These are phyloP conservation scores for Austroboletus eburneus DNA, from an alignment of 768 basidiomycete genomes.

Conservation along the genomic window DNA sequence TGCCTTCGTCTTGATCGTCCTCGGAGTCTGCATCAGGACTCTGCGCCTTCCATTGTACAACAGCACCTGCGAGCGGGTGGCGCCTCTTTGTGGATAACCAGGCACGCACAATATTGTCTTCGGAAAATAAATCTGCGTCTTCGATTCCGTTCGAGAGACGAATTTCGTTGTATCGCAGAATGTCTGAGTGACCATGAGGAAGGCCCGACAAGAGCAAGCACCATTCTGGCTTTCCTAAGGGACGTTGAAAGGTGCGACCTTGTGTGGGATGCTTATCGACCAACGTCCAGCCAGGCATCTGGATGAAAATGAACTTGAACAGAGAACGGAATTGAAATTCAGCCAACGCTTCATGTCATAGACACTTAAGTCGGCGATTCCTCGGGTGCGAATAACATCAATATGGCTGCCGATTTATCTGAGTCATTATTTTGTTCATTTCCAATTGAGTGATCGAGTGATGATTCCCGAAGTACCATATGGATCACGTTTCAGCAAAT, in stretches of 20 bases:
- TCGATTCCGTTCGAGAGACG: constrained; percentile 25
- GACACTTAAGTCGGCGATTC: too few species aligned
- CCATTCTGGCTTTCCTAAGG: constrained; percentile 37
- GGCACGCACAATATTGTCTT: constrained; percentile 35
- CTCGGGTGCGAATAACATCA: too few species aligned
- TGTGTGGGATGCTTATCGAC: constrained; percentile 1
- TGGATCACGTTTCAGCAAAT: too few species aligned
- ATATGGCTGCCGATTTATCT: too few species aligned
- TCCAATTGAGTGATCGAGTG: too few species aligned
- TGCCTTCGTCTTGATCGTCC: too few species aligned
- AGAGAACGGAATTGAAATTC: too few species aligned
- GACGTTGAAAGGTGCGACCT: constrained; percentile 30
- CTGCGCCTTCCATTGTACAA: neutral
- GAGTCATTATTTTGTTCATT: too few species aligned
- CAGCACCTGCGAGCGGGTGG: constrained; percentile 47
- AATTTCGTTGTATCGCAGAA: constrained; percentile 28
- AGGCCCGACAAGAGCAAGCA: constrained; percentile 40
- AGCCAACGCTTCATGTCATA: too few species aligned
- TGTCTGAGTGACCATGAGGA: constrained; percentile 48
- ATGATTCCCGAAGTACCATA: too few species aligned
- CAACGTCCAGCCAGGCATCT: constrained; percentile 16
- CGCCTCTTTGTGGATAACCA: constrained; percentile 47
- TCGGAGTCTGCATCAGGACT: neutral
- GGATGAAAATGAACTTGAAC: too few species aligned
- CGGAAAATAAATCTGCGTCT: constrained; percentile 22